These are phyloP conservation scores for Botrytis pseudocinerea DNA, from an alignment of 2,329 filamentous ascomycete genomes.

Conservation along the genomic window DNA sequence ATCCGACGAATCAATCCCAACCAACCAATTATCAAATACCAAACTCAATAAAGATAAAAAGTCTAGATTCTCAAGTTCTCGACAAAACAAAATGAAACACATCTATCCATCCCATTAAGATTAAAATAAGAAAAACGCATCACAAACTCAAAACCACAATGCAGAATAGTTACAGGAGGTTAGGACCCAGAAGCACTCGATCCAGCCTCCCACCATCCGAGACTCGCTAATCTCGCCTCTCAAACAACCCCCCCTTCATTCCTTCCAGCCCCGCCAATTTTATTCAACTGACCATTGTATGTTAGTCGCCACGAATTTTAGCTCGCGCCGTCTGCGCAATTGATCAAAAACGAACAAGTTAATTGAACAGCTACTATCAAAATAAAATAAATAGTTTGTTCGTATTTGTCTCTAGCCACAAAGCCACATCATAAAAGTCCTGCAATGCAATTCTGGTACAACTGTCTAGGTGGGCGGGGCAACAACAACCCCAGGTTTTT, in stretches of 20 bases:
- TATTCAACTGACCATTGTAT: not conserved
- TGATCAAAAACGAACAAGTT: not conserved
- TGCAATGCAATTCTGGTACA: not conserved
- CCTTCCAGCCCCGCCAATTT: not conserved
- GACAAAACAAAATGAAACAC: not conserved
- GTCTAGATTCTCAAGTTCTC: not conserved
- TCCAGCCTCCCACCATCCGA: not conserved
- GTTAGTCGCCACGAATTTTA: not conserved
- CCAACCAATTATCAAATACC: not conserved
- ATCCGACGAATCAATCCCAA: not conserved
- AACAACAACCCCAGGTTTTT: not conserved
- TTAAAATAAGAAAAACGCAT: not conserved
- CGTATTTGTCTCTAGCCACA: not conserved
- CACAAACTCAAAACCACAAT: not conserved
- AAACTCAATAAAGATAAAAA: not conserved
- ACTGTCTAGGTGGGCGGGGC: not conserved
- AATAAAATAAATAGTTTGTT: not conserved
- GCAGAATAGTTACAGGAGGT: not conserved
- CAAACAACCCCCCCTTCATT: not conserved
- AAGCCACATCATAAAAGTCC: not conserved
- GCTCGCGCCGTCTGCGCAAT: not conserved
- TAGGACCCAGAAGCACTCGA: not conserved
- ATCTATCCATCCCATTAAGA: not conserved
- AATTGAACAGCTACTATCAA: rapidly evolving
- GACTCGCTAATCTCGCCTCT: not conserved